Evolutionary conservation across 441 rosid species (phyloP).

Genomic region (Cnidoscolus chayamansa): DNA sequence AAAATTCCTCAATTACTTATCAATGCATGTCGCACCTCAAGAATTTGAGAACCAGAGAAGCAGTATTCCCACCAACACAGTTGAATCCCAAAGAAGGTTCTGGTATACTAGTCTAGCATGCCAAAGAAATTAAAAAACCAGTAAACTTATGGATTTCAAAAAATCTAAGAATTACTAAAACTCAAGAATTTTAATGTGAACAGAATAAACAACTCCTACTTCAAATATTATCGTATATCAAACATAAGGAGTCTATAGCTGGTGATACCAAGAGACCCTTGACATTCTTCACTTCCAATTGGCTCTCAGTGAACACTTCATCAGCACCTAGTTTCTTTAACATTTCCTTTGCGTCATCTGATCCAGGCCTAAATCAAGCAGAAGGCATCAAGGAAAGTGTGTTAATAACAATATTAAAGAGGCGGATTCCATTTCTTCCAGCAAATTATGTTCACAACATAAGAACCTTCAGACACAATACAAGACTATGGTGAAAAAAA

Average conservation of each 20-base stretch:
- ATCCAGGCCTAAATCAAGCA: constrained; percentile 50
- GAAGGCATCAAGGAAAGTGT: background rate
- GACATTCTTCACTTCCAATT: constrained; percentile 71
- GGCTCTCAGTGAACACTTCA: constrained; percentile 75
- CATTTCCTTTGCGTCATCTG: constrained; percentile 67
- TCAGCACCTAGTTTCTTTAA: constrained; percentile 77
- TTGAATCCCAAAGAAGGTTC: constrained; percentile 80
- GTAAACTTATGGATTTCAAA: constrained; percentile 14
- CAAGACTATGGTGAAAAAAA: background rate
- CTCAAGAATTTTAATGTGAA: background rate
- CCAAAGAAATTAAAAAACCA: constrained; percentile 18
- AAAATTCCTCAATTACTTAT: constrained; percentile 11
- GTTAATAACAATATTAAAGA: background rate
- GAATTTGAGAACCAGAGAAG: constrained; percentile 73
- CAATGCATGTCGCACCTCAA: constrained; percentile 47
- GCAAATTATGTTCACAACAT: background rate
- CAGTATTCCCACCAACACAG: constrained; percentile 86
- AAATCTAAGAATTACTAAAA: constrained; percentile 4
- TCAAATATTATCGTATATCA: constrained; percentile 10
- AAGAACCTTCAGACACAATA: constrained; percentile 1
- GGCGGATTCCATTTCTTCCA: background rate
- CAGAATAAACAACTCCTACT: constrained; percentile 13
- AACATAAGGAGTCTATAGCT: constrained; percentile 24
- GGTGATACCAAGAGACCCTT: constrained; percentile 69
- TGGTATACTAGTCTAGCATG: constrained; percentile 49